Conservation (phyloP, 306 rosid species). For the Lagenaria siceraria region DNA sequence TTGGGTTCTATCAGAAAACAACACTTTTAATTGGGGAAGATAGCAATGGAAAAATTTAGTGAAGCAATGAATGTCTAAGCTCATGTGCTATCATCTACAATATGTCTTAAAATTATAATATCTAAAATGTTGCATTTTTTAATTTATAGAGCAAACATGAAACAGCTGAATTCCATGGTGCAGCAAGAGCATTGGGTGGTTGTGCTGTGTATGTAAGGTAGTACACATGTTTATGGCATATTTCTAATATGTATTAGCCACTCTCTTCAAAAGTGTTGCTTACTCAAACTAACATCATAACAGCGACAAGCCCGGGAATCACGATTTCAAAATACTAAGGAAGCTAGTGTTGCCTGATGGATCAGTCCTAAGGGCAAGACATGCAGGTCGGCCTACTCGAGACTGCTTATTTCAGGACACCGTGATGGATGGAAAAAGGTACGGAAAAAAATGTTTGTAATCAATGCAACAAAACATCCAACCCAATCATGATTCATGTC, state of each 20-base stretch:
- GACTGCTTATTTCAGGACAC: slow-evolving; percentile 61
- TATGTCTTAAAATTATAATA: background rate
- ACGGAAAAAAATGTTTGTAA: background rate
- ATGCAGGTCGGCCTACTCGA: slow-evolving; percentile 62
- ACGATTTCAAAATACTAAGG: slow-evolving; percentile 49
- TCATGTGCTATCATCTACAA: background rate
- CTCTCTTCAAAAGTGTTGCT: background rate
- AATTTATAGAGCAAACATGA: slow-evolving; percentile 45
- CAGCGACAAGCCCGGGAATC: slow-evolving; percentile 64
- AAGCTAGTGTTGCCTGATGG: slow-evolving; percentile 59
- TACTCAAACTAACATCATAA: background rate
- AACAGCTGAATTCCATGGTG: slow-evolving; percentile 68
- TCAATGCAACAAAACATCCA: background rate
- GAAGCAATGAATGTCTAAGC: background rate
- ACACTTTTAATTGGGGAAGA: no score
- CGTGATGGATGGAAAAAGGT: slow-evolving; percentile 49
- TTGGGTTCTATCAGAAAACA: no score
- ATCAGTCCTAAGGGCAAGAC: slow-evolving; percentile 49
- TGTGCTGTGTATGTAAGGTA: slow-evolving; percentile 69
- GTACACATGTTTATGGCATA: background rate
- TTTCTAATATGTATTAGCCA: background rate
- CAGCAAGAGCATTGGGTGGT: slow-evolving; percentile 78
- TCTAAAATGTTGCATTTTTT: background rate
- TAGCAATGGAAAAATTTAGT: background rate
- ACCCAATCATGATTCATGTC: background rate